Evolutionary conservation across 176 grass and related monocot genomes (phyloP).

Genomic region (Carex scoparia): DNA sequence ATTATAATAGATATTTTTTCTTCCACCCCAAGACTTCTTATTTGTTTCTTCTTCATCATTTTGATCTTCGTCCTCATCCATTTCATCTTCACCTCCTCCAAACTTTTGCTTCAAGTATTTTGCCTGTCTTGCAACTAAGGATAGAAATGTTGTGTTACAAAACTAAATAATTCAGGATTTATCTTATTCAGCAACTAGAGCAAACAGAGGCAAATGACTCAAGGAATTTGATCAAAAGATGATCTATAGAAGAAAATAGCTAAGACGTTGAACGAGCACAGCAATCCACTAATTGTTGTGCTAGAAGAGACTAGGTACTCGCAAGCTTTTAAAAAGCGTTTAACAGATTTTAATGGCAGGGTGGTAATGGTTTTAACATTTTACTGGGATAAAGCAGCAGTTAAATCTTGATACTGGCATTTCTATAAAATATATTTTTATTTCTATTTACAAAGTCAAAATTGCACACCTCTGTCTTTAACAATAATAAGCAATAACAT

Average conservation of each 20-base stretch:
- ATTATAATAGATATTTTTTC: slow-evolving; percentile 59
- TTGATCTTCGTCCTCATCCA: slow-evolving; percentile 53
- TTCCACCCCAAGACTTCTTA: slow-evolving; percentile 46
- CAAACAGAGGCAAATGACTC: background rate
- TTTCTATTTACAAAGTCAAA: no score
- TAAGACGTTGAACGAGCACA: background rate
- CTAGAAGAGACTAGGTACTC: background rate
- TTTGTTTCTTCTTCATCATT: slow-evolving; percentile 35
- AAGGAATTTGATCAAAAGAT: background rate
- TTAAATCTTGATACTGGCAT: no score
- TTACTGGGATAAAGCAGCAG: no score
- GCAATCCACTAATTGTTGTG: background rate
- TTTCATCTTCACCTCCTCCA: slow-evolving; percentile 73
- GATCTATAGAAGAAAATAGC: background rate
- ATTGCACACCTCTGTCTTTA: no score
- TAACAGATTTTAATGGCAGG: no score
- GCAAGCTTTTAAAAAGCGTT: no score
- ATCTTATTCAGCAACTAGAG: background rate
- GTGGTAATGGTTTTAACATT: no score
- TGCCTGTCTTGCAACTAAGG: slow-evolving; percentile 57
- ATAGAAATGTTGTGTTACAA: slow-evolving; percentile 14
- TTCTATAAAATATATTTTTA: no score
- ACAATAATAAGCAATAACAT: no score
- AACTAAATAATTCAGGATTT: background rate
- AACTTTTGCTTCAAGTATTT: slow-evolving; percentile 53